Percentiles rank a stretch among this genome's conserved stretches.
These are phyloP conservation scores for Monilinia fructigena DNA, from an alignment of 2,329 filamentous ascomycete species.

Conservation along the genomic window DNA sequence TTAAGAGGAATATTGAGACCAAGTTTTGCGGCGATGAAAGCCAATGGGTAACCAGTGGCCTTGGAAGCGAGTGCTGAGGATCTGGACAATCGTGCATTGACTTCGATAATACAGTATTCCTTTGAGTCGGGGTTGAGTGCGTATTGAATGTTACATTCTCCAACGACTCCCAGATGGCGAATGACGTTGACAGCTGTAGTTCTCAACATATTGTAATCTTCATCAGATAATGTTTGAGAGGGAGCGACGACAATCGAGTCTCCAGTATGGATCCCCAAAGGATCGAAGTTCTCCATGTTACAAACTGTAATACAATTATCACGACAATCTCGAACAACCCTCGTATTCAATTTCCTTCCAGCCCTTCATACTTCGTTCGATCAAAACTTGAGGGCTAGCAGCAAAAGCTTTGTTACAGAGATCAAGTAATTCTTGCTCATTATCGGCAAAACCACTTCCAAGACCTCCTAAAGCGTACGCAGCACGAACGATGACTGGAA, in stretches of 20 bases:
- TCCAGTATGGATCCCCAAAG: slow-evolving; percentile 94
- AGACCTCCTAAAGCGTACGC: slow-evolving; percentile 95
- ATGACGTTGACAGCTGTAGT: slow-evolving; percentile 98
- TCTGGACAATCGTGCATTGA: slow-evolving; percentile 96
- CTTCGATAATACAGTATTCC: slow-evolving; percentile 98
- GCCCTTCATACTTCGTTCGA: slow-evolving; percentile 97
- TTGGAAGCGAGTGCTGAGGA: slow-evolving; percentile 97
- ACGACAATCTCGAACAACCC: slow-evolving; percentile 91
- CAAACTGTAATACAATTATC: slow-evolving; percentile 99
- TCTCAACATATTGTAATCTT: slow-evolving; percentile 99
- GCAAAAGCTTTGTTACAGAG: slow-evolving; percentile 90
- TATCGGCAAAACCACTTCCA: slow-evolving; percentile 93
- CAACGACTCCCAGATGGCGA: slow-evolving; percentile 92
- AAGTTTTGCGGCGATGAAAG: slow-evolving; percentile 97
- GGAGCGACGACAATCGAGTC: slow-evolving; percentile 98
- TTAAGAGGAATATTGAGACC: slow-evolving; percentile 92
- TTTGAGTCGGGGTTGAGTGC: slow-evolving; percentile 93
- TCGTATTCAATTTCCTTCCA: slow-evolving; percentile 99
- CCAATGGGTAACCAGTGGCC: slow-evolving; percentile 94
- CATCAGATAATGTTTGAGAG: slow-evolving; percentile 93
- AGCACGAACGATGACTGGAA: slow-evolving; percentile 96
- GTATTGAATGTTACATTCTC: slow-evolving; percentile 99
- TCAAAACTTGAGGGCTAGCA: slow-evolving; percentile 91
- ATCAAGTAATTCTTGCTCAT: slow-evolving; percentile 89
- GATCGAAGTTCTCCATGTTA: slow-evolving; percentile 99